Base-by-base conservation (phyloP, 495 filamentous ascomycete species). In the Bacidia rubella region DNA sequence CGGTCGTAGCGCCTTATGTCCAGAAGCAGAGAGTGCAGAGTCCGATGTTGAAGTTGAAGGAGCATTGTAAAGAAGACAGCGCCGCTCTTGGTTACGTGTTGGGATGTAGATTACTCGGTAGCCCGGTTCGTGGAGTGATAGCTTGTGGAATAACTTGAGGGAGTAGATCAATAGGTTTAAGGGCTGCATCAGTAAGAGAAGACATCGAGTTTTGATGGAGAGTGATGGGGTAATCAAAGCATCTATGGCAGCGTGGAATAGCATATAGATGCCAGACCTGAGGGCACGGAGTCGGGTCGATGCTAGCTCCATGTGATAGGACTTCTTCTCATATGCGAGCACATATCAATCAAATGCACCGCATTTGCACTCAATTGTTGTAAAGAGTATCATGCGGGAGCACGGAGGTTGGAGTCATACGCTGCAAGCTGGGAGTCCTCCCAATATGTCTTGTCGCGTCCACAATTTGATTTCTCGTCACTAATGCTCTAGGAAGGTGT, bases 1-100 rank as follows among this genome's bases (percentile, higher is more conserved):
- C 0, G 66, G 66, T 22, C 58, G 52, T 9, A 22, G 29, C 7
- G 29, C 29, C 29, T 5, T 15, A 7, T 15, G 7, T n/a, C 17
- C 41, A 22, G 41, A 17, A n/a, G 20, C 10, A 9, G 32, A 39
- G 32, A 39, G 9, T 10, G 20, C 41, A 9, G 12, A n/a, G 7
- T n/a, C 9, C 20, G 15, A 17, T 5, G 41, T n/a, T 17, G 12
- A 44, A n/a, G 10, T 39, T 9, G 41, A n/a, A 17, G 41, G 17
- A 9, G 17, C 41, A 17, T 44, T 44, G 19, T 44, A 44, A 5
- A 44, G 7, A 22, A 44, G 41, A 22, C 41, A 44, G 41, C 41
- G 41, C 17, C 17, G 41, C 19, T 44, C 7, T 9, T n/a, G 41
- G 17, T 20, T 5, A 5, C 41, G 7, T 17, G 41, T 44, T 9